Percentiles rank a stretch among this genome's conserved stretches.
Conservation (phyloP, 257 asterid species). For the Solanum corneliomulleri region DNA sequence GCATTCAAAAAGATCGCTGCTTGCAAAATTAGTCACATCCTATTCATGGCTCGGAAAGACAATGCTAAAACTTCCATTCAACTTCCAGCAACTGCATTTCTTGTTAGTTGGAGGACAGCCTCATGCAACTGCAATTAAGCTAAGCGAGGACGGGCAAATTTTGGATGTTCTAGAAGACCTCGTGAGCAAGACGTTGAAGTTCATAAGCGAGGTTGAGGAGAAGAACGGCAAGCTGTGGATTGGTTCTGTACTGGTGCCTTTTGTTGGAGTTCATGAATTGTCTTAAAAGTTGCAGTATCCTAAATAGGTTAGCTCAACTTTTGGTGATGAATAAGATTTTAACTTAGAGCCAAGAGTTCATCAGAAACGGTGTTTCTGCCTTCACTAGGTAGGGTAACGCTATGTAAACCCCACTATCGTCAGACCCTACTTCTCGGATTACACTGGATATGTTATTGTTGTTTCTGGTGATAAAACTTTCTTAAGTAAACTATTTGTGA, state of each 20-base stretch:
- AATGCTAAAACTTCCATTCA: constrained; percentile 36
- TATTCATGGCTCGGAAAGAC: constrained; percentile 31
- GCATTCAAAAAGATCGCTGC: constrained; percentile 30
- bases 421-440: not conserved
- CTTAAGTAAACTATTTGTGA: not conserved
- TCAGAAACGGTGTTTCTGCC: not conserved
- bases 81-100: constrained; percentile 44
- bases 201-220: constrained; percentile 69
- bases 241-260: constrained; percentile 56
- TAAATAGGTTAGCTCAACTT: not conserved
- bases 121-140: constrained; percentile 51
- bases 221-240: constrained; percentile 56
- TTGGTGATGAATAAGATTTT: no score
- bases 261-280: constrained; percentile 33
- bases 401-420: not conserved
- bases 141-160: constrained; percentile 39
- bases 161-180: constrained; percentile 52
- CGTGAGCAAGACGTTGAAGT: constrained; percentile 41
- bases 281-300: not conserved
- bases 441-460: not conserved
- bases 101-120: constrained; percentile 50
- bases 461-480: not conserved
- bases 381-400: not conserved
- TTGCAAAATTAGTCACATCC: constrained; percentile 18
- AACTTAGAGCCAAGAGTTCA: not conserved